A percentile compares a stretch with the other conserved stretches of the same genome.
These are phyloP conservation scores for Hermanozyma aechmeae DNA, from an alignment of 805 yeast genomes.

Conservation along the genomic window DNA sequence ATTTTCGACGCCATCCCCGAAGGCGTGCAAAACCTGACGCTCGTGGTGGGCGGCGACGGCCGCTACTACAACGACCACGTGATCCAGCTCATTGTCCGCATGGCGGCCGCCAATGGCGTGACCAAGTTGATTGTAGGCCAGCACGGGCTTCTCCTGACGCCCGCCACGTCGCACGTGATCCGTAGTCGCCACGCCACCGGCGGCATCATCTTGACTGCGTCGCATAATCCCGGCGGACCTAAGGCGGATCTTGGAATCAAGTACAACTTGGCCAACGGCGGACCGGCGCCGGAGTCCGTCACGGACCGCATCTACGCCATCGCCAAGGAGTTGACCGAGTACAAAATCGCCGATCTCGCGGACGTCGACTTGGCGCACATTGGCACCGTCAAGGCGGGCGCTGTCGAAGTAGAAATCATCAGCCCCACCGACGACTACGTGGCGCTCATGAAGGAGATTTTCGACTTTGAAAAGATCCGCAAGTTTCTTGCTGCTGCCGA, in stretches of 20 bases:
- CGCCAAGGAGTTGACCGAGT: constrained; percentile 48
- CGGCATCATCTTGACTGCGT: constrained; percentile 92
- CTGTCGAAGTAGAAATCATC: constrained; percentile 68
- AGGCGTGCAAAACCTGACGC: constrained; percentile 61
- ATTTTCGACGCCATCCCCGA: constrained; percentile 83
- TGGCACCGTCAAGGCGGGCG: constrained; percentile 46
- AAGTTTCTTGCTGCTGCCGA: constrained; percentile 47
- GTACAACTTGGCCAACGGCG: constrained; percentile 91
- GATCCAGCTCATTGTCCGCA: constrained; percentile 70
- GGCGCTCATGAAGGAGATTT: constrained; percentile 68
- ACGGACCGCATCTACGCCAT: constrained; percentile 78
- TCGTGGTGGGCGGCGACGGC: constrained; percentile 97
- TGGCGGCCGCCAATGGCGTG: constrained; percentile 90
- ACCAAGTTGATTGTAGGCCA: constrained; percentile 79
- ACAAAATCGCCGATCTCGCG: constrained; percentile 56
- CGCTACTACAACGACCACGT: constrained; percentile 81
- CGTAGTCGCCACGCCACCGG: constrained; percentile 74
- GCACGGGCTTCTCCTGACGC: constrained; percentile 83
- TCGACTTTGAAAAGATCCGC: constrained; percentile 78
- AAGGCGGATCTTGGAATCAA: constrained; percentile 87
- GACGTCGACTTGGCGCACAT: constrained; percentile 51
- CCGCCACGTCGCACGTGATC: constrained; percentile 92
- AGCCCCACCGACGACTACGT: constrained; percentile 78
- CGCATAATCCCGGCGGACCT: constrained; percentile 98
- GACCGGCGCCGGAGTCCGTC: constrained; percentile 95